Percentiles rank a stretch among this genome's conserved stretches.
These are phyloP conservation scores for Hypoxylon sp. DNA, from an alignment of 2,329 filamentous ascomycete genomes.

Conservation along the genomic window DNA sequence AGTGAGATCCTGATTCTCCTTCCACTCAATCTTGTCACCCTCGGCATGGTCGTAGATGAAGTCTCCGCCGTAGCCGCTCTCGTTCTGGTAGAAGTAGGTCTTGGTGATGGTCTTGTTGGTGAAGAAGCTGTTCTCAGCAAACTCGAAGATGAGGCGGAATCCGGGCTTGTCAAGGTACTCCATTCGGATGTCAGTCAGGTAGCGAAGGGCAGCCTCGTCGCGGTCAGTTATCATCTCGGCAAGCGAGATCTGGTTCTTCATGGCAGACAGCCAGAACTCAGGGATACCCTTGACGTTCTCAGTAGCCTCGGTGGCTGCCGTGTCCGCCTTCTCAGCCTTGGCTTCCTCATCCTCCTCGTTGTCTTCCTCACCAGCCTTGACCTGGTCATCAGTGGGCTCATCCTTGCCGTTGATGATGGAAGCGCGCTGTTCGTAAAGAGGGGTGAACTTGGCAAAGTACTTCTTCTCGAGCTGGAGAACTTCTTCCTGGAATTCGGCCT, in stretches of 20 bases:
- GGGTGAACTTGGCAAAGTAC: constrained; percentile 98
- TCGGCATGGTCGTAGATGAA: constrained; percentile 99
- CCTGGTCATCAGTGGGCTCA: constrained; percentile 87
- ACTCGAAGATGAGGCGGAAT: constrained; percentile 98
- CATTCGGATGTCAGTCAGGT: constrained; percentile 93
- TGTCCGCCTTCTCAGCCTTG: constrained; percentile 63
- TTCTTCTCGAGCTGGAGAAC: constrained; percentile 98
- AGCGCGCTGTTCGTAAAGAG: constrained; percentile 93
- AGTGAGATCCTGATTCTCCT: constrained; percentile 89
- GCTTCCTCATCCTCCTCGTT: constrained; percentile 70
- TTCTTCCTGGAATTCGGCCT: constrained; percentile 98
- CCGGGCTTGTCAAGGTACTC: constrained; percentile 98
- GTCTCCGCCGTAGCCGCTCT: constrained; percentile 97
- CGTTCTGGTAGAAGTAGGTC: constrained; percentile 99
- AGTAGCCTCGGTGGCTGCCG: constrained; percentile 60
- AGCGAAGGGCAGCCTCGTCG: constrained; percentile 91
- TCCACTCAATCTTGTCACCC: constrained; percentile 98
- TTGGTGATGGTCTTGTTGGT: constrained; percentile 97
- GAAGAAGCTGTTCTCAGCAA: constrained; percentile 94
- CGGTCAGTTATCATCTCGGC: constrained; percentile 99
- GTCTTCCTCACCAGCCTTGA: constrained; percentile 84
- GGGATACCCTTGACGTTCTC: constrained; percentile 80
- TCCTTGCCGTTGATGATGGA: constrained; percentile 86
- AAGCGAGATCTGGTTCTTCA: constrained; percentile 99
- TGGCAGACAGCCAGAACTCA: constrained; percentile 99